Conservation (phyloP, 441 rosid genomes). For the Breynia disticha region DNA sequence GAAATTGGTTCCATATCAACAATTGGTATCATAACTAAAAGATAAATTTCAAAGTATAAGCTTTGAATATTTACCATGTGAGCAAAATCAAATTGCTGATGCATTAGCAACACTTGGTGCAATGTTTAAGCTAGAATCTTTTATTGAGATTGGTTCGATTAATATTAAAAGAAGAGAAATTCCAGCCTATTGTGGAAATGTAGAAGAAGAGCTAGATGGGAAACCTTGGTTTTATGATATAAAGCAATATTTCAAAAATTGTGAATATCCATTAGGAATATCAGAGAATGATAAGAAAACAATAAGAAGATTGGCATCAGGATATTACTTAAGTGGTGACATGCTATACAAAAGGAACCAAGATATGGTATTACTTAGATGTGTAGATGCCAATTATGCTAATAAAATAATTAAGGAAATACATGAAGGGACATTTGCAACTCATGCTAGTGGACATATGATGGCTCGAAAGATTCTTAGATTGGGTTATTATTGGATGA, state of each 20-base stretch:
- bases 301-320: background rate
- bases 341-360: background rate
- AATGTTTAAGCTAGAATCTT: too few species aligned
- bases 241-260: background rate
- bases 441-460: background rate
- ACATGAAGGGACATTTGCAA: conserved; percentile 3
- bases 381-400: background rate
- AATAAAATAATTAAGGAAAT: conserved; percentile 6
- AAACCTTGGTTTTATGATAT: conserved; percentile 13
- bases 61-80: background rate
- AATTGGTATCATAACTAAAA: background rate
- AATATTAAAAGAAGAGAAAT: background rate
- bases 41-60: background rate
- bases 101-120: too few species aligned
- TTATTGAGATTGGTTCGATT: too few species aligned
- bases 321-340: background rate
- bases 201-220: background rate
- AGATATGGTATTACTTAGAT: background rate
- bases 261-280: background rate
- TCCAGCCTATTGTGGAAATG: background rate
- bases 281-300: conserved; percentile 2
- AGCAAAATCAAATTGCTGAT: too few species aligned
- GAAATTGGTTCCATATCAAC: background rate
- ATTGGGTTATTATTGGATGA: conserved; percentile 8
- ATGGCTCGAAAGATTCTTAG: conserved; percentile 8